A percentile compares a stretch with the other conserved stretches of the same genome.
These are phyloP conservation scores for Pouteria glomerata DNA, from an alignment of 148 eudicot species.

Conservation along the genomic window DNA sequence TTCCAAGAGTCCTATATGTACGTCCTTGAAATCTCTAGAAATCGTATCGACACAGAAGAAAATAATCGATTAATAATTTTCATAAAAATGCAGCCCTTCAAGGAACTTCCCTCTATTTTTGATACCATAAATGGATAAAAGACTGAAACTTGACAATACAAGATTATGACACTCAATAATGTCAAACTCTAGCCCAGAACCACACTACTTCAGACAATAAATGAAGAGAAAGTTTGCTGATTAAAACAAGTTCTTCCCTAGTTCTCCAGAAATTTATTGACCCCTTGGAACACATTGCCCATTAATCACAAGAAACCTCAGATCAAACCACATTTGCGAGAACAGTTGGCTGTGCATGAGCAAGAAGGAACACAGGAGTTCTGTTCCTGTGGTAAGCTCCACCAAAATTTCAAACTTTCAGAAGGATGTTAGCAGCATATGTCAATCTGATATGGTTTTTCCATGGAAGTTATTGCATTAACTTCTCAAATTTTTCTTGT, in stretches of 20 bases:
- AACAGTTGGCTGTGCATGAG: too few relatives aligned
- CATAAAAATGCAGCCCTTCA: background rate
- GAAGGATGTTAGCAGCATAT: too few relatives aligned
- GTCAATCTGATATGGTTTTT: background rate
- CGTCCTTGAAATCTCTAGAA: constrained; percentile 92
- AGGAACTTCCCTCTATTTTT: background rate
- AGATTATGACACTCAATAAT: background rate
- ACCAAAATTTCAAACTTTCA: too few relatives aligned
- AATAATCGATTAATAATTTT: background rate
- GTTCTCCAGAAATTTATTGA: background rate
- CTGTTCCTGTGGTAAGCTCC: too few relatives aligned
- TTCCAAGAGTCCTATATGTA: constrained; percentile 66
- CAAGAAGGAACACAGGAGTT: too few relatives aligned
- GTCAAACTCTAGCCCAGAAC: background rate
- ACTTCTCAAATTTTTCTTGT: too few relatives aligned
- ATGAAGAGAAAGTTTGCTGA: background rate
- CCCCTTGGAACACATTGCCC: background rate
- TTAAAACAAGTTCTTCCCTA: background rate
- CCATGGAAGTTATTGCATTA: background rate
- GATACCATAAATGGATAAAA: background rate
- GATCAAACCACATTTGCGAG: background rate
- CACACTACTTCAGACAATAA: background rate
- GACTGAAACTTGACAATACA: background rate
- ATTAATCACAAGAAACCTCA: background rate
- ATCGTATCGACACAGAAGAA: constrained; percentile 8